Evolutionary conservation across 2,329 filamentous ascomycete genomes (phyloP), one percentile per base, ranked within the genome.

Genomic region (Bretziella fagacearum): DNA sequence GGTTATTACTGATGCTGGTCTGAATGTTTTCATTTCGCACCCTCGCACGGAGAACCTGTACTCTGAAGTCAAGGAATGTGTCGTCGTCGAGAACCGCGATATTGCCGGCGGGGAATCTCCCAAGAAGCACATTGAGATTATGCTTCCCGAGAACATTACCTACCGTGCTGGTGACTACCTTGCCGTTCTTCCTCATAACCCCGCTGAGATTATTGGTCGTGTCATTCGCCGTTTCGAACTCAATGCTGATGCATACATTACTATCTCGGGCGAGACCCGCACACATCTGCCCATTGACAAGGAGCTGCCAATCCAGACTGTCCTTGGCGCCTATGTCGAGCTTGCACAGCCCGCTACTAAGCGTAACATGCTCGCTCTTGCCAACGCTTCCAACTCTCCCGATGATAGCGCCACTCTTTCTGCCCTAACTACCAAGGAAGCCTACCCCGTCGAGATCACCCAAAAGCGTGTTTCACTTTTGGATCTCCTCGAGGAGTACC

Each of bases 81-180:
- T 71, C 1, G 75, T 84, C 1, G 52, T 77, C 1, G 65, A 68
- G 6, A 68, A 71, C 35, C 63, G 62, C 40, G 57, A 64, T 0
- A 62, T 83, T 27, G 75, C 68, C 0, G 61, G 64, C 1, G 67
- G 63, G 0, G 68, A 65, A 22, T 64, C 73, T 0, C 63, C 64
- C 30, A 85, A 84, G 64, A 71, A 73, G 20, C 70, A 79, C 52
- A 70, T 84, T 17, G 74, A 76, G 52, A 74, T 86, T 27, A 71
- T 74, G 51, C 66, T 89, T 1, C 82, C 83, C 0, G 70, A 67
- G 0, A 73, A 70, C 44, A 68, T 75, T 65, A 69, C 67, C 0
- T 89, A 87, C 60, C 69, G 71, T 32, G 72, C 79, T 2, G 84
- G 83, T 11, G 83, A 89, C 56, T 89, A 91, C 57, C 69, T 89